Percentiles rank a stretch among this genome's conserved stretches.
These are phyloP conservation scores for Peziza echinospora DNA, from an alignment of 495 filamentous ascomycete species.

Conservation along the genomic window DNA sequence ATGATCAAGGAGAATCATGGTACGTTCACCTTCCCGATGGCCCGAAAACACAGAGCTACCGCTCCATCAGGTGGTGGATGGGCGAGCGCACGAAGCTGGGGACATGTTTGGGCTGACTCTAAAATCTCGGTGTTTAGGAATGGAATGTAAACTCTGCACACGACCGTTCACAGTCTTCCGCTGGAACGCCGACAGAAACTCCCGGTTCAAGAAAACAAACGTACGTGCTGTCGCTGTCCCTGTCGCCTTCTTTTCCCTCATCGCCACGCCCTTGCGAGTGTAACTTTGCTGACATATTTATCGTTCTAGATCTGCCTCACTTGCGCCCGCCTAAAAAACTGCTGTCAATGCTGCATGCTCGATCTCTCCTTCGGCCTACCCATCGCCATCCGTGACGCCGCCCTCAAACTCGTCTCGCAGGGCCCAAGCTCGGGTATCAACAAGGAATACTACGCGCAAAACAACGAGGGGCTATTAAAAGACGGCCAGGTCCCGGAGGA, in stretches of 20 bases:
- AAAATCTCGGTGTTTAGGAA: slow-evolving; percentile 1
- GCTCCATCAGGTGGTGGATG: not conserved
- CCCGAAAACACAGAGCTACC: slow-evolving; percentile 28
- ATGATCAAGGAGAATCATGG: slow-evolving; percentile 95
- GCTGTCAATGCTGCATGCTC: slow-evolving; percentile 97
- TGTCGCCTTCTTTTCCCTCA: too few species aligned
- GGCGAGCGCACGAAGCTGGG: not conserved
- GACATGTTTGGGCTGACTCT: not conserved
- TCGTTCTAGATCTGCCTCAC: slow-evolving; percentile 41
- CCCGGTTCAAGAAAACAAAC: slow-evolving; percentile 47
- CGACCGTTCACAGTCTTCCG: slow-evolving; percentile 88
- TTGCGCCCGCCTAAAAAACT: slow-evolving; percentile 58
- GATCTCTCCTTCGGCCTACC: slow-evolving; percentile 88
- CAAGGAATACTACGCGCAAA: slow-evolving; percentile 90
- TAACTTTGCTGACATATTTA: not conserved
- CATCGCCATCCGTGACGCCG: slow-evolving; percentile 85
- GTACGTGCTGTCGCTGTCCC: not conserved
- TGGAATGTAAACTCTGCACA: slow-evolving; percentile 64
- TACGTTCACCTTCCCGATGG: slow-evolving; percentile 24
- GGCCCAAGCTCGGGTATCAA: slow-evolving; percentile 82
- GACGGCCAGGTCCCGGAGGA: slow-evolving; percentile 67
- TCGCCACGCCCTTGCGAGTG: not conserved
- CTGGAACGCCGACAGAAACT: slow-evolving; percentile 68
- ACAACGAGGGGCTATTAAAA: slow-evolving; percentile 85
- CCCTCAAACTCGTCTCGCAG: slow-evolving; percentile 86